phyloP scores from a whole-genome alignment of 2,329 filamentous ascomycete species.

The Volutella citrinella region DNA sequence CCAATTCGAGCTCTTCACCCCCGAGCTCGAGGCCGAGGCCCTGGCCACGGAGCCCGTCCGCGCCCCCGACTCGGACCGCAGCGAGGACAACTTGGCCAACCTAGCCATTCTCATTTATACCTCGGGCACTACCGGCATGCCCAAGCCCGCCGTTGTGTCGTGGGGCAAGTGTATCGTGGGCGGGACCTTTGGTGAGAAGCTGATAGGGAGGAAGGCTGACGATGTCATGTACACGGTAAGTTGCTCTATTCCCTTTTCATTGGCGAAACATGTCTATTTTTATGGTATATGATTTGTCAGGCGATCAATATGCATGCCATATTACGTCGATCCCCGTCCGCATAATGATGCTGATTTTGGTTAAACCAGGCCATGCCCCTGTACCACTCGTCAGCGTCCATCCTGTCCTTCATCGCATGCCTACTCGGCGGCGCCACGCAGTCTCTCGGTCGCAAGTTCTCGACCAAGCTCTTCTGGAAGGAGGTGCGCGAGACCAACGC shows the following conservation, averaged over 20 bases:
- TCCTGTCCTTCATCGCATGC: conserved; percentile 65
- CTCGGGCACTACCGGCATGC: conserved; percentile 79
- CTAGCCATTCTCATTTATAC: conserved; percentile 80
- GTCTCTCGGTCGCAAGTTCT: conserved; percentile 74
- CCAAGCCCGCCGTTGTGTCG: conserved; percentile 75
- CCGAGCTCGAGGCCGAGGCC: conserved; percentile 54
- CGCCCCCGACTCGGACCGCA: conserved; percentile 55
- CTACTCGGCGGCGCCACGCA: conserved; percentile 63
- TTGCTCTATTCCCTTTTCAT: neutral
- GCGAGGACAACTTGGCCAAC: conserved; percentile 47
- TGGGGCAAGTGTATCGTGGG: conserved; percentile 63
- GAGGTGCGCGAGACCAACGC: conserved; percentile 69
- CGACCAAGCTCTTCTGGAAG: conserved; percentile 71
- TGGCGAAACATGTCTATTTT: neutral
- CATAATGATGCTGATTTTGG: neutral
- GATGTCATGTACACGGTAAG: conserved; percentile 75
- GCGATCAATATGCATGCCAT: no score
- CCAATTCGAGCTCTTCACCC: conserved; percentile 60
- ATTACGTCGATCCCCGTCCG: no score
- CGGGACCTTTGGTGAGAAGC: conserved; percentile 33
- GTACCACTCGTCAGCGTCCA: conserved; percentile 76
- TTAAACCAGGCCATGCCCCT: conserved; percentile 83
- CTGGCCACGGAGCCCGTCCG: conserved; percentile 50
- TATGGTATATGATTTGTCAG: no score
- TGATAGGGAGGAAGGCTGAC: conserved; percentile 54